Base-by-base conservation (phyloP, 2,329 filamentous ascomycete species). In the Colletotrichum somersetense region DNA sequence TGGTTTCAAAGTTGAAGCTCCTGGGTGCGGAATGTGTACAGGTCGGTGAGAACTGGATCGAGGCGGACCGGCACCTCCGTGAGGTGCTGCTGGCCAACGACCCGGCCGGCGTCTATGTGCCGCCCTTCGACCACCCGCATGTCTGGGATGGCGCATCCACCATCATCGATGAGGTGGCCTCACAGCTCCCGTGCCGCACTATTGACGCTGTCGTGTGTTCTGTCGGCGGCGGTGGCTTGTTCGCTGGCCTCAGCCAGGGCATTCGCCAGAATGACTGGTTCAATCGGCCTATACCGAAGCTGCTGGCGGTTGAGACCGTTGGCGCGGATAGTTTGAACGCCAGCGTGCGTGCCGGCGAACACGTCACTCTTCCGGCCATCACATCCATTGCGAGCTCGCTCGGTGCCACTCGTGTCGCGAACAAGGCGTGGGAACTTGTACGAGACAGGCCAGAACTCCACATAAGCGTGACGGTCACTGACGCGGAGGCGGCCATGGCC, bases 401-500 rank as follows among this genome's bases (percentile, higher is more conserved):
- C 1, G 94, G 94, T 1, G 92, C 91, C n/a, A 85, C 88, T 11
- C 86, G 88, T n/a, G 92, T 97, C 6, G 90, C 91, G 5, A 83
- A 88, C 70, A 85, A 87, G 74, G 90, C 92, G 0, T 93, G 92
- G 81, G 87, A 91, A 74, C 91, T 93, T 80, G 89, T 87, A 0
- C 64, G 61, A 30, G 67, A 68, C 14, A 61, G 58, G 2, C 75
- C 80, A 2, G 80, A 83, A 1, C 79, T 88, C 48, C 84, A 44
- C 42, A 44, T 85, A 48, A 91, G 87, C 73, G 82, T 89, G 3
- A 91, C 94, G 0, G 84, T 96, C 11, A 86, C 86, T 2, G 94
- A 97, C 77, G 91, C 90, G 4, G 93, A 96, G 77, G 95, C 96
- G 0, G 94, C 93, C 26, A 89, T 91, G 81, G 95, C 91, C 3